Evolutionary conservation across 768 basidiomycete genomes (phyloP).

Genomic region (Punctularia strigosozonata): DNA sequence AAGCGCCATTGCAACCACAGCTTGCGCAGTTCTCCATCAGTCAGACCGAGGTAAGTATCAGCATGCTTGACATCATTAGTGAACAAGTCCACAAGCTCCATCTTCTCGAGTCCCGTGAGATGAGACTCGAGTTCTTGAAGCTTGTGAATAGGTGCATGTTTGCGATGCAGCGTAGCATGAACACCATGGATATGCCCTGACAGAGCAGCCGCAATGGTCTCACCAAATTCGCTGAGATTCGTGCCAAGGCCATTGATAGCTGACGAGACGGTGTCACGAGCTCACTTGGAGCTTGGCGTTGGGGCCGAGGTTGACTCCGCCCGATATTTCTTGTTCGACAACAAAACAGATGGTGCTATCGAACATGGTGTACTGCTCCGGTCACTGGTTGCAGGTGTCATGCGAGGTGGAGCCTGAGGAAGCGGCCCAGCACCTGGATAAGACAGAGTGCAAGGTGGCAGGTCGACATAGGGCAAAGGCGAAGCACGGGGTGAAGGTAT

Average conservation of each 20-base stretch:
- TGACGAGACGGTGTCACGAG: background rate
- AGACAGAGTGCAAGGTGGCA: too few species aligned
- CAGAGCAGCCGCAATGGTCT: background rate
- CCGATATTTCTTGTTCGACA: too few species aligned
- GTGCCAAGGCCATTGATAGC: background rate
- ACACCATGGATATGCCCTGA: background rate
- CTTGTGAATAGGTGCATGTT: background rate
- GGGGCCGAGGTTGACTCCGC: too few species aligned
- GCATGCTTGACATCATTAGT: background rate
- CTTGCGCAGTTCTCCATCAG: background rate
- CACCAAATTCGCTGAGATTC: background rate
- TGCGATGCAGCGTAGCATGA: background rate
- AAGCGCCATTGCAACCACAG: background rate
- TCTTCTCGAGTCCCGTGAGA: background rate
- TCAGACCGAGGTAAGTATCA: background rate
- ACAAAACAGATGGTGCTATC: too few species aligned
- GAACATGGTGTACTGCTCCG: too few species aligned
- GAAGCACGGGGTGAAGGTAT: background rate
- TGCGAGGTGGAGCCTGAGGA: too few species aligned
- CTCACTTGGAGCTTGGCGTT: background rate
- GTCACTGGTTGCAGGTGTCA: too few species aligned
- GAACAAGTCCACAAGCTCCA: background rate
- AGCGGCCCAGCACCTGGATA: too few species aligned
- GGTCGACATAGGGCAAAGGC: background rate
- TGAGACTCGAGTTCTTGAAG: background rate